phyloP scores from a whole-genome alignment of 2,329 filamentous ascomycete species.

The Diaporthe citri region DNA sequence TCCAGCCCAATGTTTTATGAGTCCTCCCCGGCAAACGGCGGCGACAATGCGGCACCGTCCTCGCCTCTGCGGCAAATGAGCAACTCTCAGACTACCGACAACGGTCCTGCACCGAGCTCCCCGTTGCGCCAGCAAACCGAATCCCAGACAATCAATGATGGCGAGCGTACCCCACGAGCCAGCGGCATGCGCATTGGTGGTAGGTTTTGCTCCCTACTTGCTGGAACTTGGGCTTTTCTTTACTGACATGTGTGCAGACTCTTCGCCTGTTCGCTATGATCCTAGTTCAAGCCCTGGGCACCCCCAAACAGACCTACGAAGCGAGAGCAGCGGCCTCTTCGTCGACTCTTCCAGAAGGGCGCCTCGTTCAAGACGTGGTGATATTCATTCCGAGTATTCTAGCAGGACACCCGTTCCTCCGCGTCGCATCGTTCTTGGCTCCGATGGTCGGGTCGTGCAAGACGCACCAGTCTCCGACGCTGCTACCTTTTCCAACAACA shows the following conservation, averaged over 20 bases:
- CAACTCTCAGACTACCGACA: constrained; percentile 65
- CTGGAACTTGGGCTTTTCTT: not conserved
- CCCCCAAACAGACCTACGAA: constrained; percentile 78
- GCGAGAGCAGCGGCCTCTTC: constrained; percentile 89
- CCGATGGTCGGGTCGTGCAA: constrained; percentile 68
- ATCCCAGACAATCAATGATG: constrained; percentile 66
- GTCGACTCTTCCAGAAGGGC: constrained; percentile 66
- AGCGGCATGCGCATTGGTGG: constrained; percentile 72
- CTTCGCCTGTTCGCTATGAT: constrained; percentile 91
- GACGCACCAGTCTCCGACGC: constrained; percentile 69
- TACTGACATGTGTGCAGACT: constrained; percentile 68
- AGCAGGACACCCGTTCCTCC: constrained; percentile 64
- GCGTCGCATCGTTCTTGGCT: constrained; percentile 71
- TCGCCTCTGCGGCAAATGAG: constrained; percentile 70
- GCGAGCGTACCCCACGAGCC: constrained; percentile 79
- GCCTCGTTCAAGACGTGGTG: constrained; percentile 74
- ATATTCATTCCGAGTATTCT: constrained; percentile 86
- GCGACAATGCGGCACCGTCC: constrained; percentile 56
- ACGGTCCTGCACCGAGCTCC: constrained; percentile 64
- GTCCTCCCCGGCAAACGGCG: constrained; percentile 56
- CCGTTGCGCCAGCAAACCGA: constrained; percentile 71
- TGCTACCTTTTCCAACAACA: constrained; percentile 70
- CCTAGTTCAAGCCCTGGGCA: constrained; percentile 89
- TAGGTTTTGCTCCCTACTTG: constrained; percentile 53
- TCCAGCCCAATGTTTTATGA: constrained; percentile 88